A percentile compares a stretch with the other conserved stretches of the same genome.
These are phyloP conservation scores for Mrakiaceae sp. DNA, from an alignment of 1,284 basidiomycete species.

Conservation along the genomic window DNA sequence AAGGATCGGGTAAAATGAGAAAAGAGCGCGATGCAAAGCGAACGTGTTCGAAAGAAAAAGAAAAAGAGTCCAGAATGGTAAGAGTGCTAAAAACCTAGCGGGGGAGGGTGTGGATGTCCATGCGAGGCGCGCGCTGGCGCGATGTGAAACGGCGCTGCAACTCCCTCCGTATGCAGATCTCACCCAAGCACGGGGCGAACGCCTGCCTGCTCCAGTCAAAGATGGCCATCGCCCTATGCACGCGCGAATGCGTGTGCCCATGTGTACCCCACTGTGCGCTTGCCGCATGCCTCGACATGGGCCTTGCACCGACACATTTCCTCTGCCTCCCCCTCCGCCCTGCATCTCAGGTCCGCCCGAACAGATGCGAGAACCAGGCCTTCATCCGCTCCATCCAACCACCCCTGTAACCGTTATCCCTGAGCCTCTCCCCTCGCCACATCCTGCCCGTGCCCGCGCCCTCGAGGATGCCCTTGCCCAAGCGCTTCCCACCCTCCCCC, in stretches of 20 bases:
- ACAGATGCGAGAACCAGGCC: background rate
- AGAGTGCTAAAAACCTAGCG: too few relatives aligned
- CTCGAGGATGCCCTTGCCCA: slow-evolving; percentile 6
- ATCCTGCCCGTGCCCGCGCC: slow-evolving; percentile 9
- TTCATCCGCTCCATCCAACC: background rate
- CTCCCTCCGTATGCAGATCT: too few relatives aligned
- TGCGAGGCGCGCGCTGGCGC: too few relatives aligned
- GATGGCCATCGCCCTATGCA: background rate
- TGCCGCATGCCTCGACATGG: too few relatives aligned
- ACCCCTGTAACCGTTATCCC: slow-evolving; percentile 3
- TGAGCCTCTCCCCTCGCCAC: slow-evolving; percentile 4
- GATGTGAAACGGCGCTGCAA: too few relatives aligned
- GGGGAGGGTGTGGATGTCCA: too few relatives aligned
- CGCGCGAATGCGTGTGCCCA: background rate
- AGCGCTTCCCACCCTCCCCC: background rate
- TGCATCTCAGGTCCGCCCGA: background rate
- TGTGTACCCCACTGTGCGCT: too few relatives aligned
- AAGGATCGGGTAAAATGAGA: background rate
- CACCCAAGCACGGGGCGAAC: too few relatives aligned
- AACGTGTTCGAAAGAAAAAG: background rate
- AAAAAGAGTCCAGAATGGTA: background rate
- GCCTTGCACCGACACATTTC: too few relatives aligned
- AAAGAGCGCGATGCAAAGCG: background rate
- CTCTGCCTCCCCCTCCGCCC: background rate
- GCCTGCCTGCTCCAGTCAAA: background rate